A percentile compares a stretch with the other conserved stretches of the same genome.
Evolutionary conservation across 345 rosid species (phyloP).

Genomic region (Aquilaria sinensis): DNA sequence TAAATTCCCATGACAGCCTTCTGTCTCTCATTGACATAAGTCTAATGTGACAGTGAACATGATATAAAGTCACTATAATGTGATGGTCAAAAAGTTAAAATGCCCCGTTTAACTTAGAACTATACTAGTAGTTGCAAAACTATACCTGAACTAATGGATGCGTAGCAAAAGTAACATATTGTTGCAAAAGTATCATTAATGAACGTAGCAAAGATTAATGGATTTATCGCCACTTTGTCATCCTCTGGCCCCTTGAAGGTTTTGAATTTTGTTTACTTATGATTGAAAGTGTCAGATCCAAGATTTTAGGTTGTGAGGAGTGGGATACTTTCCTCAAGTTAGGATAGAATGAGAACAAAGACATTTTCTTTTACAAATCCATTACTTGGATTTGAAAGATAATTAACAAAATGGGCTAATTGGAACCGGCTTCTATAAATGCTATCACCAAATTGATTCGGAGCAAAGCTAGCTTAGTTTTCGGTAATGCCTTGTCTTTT

Average conservation of each 20-base stretch:
- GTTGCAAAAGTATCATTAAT: no score
- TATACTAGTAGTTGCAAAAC: no score
- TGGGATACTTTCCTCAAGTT: constrained; percentile 13
- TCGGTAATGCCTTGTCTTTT: constrained; percentile 47
- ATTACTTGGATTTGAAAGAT: constrained; percentile 34
- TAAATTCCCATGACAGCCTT: no score
- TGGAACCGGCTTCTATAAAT: constrained; percentile 7
- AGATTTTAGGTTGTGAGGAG: constrained; percentile 32
- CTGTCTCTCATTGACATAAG: no score
- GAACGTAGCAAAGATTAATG: constrained; percentile 29
- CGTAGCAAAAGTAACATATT: no score
- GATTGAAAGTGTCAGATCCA: constrained; percentile 34
- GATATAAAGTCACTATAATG: no score
- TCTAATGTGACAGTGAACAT: no score
- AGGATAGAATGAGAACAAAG: constrained; percentile 36
- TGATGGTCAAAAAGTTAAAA: no score
- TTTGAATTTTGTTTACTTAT: constrained; percentile 32
- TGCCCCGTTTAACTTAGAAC: no score
- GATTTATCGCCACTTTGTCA: constrained; percentile 24
- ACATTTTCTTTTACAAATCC: constrained; percentile 29
- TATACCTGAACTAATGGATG: no score
- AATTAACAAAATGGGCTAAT: constrained; percentile 22
- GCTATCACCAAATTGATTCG: constrained; percentile 20
- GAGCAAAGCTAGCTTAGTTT: constrained; percentile 40
- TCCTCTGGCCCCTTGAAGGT: constrained; percentile 12